Evolutionary conservation across 2,329 filamentous ascomycete genomes (phyloP), one percentile per base, ranked within the genome.

Genomic region (Mariannaea sp.): DNA sequence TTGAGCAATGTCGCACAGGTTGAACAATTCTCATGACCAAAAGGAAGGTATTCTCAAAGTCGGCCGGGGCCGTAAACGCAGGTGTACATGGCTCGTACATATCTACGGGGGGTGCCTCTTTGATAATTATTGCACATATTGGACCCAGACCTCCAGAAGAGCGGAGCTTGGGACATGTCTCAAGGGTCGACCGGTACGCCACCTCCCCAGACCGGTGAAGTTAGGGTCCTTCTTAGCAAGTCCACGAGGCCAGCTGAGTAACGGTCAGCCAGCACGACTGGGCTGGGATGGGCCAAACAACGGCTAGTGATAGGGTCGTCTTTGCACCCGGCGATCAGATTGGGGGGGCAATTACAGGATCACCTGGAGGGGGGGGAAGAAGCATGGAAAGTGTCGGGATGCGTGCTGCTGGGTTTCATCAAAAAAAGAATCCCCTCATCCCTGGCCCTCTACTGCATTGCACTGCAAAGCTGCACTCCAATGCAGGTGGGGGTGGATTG

Each of bases 151-250:
- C n/a, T n/a, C n/a, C n/a, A n/a, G n/a, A n/a, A 8, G 39, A 49
- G 46, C 52, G 48, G 55, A 42, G 22, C 22, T 43, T 56, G 56
- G 51, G n/a, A n/a, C n/a, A 53, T 61, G 53, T 55, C 26, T 52
- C 14, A 9, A 49, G 56, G 53, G 61, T 62, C 44, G 57, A 58
- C 36, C 32, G 36, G 19, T 19, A 39, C 55, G 57, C 55, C 53
- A 55, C 44, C 35, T 59, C 55, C 55, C 59, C 58, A 49, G 59
- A 65, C 63, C 63, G 63, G 63, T 65, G 52, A 65, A 52, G 51
- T 26, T 47, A 55, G 53, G 54, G 57, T 43, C 58, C 56, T 26
- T 39, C 49, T 54, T 41, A 33, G 49, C 16, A 41, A 50, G 52
- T 50, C 53, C 62, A 62, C 48, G 51, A 61, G 41, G 42, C 27